Evolutionary conservation across 495 filamentous ascomycete genomes (phyloP).

Genomic region (Alectoria sarmentosa): DNA sequence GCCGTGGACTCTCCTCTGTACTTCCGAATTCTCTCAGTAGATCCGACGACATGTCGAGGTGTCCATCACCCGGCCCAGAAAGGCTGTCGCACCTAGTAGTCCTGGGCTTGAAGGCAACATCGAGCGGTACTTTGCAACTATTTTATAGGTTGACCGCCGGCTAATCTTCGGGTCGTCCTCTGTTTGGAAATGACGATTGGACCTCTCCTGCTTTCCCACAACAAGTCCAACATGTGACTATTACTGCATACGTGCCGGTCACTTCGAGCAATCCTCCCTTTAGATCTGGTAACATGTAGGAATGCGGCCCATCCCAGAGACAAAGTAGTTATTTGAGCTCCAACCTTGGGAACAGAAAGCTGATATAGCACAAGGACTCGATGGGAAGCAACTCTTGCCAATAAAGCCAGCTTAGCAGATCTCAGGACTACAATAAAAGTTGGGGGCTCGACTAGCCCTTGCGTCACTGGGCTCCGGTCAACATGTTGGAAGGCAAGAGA

Average conservation of each 20-base stretch:
- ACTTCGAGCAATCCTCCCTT: neutral
- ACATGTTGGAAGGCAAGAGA: constrained; percentile 82
- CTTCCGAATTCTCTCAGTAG: constrained; percentile 63
- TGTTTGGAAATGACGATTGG: constrained; percentile 1
- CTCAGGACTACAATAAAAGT: constrained; percentile 58
- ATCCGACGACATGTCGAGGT: constrained; percentile 61
- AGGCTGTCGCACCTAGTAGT: neutral
- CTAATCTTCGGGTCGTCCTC: constrained; percentile 4
- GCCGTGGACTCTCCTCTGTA: constrained; percentile 4
- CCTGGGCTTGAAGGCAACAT: neutral
- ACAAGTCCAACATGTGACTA: neutral
- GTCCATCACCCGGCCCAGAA: neutral
- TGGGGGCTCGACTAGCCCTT: constrained; percentile 51
- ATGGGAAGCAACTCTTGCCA: constrained; percentile 60
- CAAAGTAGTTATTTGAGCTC: constrained; percentile 5
- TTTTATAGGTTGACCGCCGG: neutral
- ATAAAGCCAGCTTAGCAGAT: constrained; percentile 52
- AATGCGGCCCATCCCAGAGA: constrained; percentile 17
- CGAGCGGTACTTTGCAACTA: neutral
- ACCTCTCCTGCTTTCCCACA: neutral
- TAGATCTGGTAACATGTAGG: constrained; percentile 6
- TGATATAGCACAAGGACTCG: constrained; percentile 27
- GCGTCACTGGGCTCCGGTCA: constrained; percentile 68
- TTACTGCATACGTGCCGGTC: neutral
- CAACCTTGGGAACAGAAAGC: neutral